Evolutionary conservation across 768 basidiomycete species (phyloP), one percentile per base, ranked within the genome.

Genomic region (Russula olivacea): DNA sequence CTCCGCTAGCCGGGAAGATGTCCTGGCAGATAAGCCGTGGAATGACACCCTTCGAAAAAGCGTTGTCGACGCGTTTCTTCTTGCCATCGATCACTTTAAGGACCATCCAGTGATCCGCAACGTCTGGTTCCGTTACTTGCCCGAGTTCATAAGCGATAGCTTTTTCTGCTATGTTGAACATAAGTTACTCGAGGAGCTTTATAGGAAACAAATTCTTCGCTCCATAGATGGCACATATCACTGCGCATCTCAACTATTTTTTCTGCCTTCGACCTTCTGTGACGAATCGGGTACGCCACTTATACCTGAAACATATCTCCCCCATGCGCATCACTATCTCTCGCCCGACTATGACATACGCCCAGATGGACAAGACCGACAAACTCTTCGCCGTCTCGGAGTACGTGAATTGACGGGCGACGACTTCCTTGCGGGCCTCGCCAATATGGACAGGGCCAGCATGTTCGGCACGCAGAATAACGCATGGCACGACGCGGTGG

Each of bases 111-210:
- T 25, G 1, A 66, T 73, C 12, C 58, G 57, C 43, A 61, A 67
- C 43, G 58, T 59, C 14, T 73, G 72, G 72, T 64, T 71, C 48
- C 65, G 67, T 47, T 73, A 65, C 59, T 50, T 73, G 25, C 72
- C 71, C 23, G 52, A 59, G 11, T 30, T 40, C 2, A 65, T 70
- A 34, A 34, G 53, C 23, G 58, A 63, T 48, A 52, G 43, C 12
- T 70, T 71, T 56, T 70, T 71, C 43, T 25, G 57, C n/a, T 56
- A 49, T n/a, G 41, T 68, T 30, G 52, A 58, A 45, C 58, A 65
- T n/a, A 43, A 52, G 9, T 10, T 66, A 11, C 40, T 65, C 12
- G 2, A 30, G 8, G 48, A 43, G 38, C 66, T 72, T 25, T 28
- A 25, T 51, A 8, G 4, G 8, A 55, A 53, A 30, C 32, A 15